A percentile compares a stretch with the other conserved stretches of the same genome.
These are phyloP conservation scores for Salix udensis DNA, from an alignment of 345 rosid species.

Conservation along the genomic window DNA sequence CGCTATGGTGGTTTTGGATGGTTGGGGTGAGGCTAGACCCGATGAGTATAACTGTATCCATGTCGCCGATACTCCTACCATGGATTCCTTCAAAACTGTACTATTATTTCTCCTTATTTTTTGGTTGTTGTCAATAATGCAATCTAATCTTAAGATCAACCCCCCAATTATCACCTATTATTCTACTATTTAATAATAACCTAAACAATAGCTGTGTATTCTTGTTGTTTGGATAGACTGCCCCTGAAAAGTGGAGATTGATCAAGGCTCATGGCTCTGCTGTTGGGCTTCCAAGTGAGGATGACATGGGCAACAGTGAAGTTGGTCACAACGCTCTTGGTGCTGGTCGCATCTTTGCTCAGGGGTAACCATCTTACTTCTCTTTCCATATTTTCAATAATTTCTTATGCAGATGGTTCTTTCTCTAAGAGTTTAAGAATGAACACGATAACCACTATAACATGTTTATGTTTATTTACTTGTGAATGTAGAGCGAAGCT, in stretches of 20 bases:
- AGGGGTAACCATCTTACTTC: conserved; percentile 46
- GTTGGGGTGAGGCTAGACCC: conserved; percentile 91
- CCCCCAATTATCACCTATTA: no score
- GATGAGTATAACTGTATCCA: conserved; percentile 89
- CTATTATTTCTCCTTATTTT: not conserved
- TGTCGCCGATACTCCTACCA: conserved; percentile 79
- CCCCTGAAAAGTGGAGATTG: conserved; percentile 84
- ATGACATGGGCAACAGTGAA: conserved; percentile 99
- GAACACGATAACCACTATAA: no score
- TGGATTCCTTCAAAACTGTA: conserved; percentile 86
- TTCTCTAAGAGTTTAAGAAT: not conserved
- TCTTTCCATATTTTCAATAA: not conserved
- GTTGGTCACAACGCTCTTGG: conserved; percentile 99
- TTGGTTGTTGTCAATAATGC: not conserved
- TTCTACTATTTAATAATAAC: no score
- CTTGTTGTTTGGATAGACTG: conserved; percentile 36
- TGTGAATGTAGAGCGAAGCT: conserved; percentile 72
- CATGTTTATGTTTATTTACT: conserved; percentile 5
- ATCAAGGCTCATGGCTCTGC: conserved; percentile 87
- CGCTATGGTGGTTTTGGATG: conserved; percentile 84
- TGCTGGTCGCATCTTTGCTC: conserved; percentile 93
- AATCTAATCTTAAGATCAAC: no score
- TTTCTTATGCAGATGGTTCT: not conserved
- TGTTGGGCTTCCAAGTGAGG: conserved; percentile 92
- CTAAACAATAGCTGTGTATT: not conserved